Base-by-base conservation (phyloP, 1,139 yeast genomes). In the Pneumocystis sp. region DNA sequence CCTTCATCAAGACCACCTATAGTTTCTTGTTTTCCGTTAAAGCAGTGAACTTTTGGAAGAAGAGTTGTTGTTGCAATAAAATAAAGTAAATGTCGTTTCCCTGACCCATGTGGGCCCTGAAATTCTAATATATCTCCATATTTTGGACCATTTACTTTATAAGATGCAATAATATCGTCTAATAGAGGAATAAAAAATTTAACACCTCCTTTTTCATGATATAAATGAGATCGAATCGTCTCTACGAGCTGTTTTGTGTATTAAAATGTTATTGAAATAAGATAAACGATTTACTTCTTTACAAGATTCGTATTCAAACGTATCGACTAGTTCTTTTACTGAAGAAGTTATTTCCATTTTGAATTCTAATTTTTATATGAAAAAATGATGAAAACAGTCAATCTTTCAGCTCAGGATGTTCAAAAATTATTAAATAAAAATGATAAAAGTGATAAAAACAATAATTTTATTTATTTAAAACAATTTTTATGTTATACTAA, bases 51-150 rank as follows among this genome's bases (percentile, higher is more conserved):
- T 59, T 59, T 19, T 1, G 61, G 61, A 29, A 64, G 31, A 10
- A 65, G 29, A 2, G 67, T 65, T 12, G 39, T 64, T 35, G 63
- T 44, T 2, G 67, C 59, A 57, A 65, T 63, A 37, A 29, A 35
- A 50, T 65, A 65, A n/a, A 65, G 63, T 12, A 65, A 59, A 65
- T 63, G 65, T n/a, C 66, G 62, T 63, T 65, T 65, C 56, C 67
- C 67, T n/a, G 67, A 65, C 7, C 67, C 67, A 37, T 59, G 37
- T 12, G 57, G 63, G 19, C 67, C 67, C 25, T 61, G 65, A 25
- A 65, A 17, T 39, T 65, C 67, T 12, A 39, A 40, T 7, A 59
- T 34, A 21, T 62, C 64, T 5, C 64, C 64, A 39, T 42, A 40
- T 10, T 35, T n/a, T 7, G 19, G 17, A 1, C 60, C 40, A 10